Evolutionary conservation across 2,329 filamentous ascomycete species (phyloP), one percentile per base, ranked within the genome.

Genomic region (Zymoseptoria passerinii): DNA sequence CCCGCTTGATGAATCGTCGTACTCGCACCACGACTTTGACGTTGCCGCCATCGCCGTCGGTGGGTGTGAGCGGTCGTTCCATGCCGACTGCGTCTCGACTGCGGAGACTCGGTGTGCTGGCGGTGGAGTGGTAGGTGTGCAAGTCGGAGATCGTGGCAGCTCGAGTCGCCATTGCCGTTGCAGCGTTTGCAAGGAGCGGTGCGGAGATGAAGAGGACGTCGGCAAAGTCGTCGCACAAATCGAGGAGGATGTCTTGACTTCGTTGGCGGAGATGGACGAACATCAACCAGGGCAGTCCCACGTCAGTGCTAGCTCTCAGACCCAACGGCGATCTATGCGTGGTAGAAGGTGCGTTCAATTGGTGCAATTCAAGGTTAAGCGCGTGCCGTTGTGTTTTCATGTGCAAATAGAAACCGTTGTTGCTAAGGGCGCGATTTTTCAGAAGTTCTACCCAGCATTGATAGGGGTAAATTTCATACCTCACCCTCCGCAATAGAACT

Each of bases 21-120:
- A 77, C 77, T 55, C 77, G 70, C 61, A 80, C 77, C 10, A 80
- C 77, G 54, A 80, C 77, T 69, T 80, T 80, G 67, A 80, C 77
- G 63, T 79, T 79, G 57, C 76, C 77, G 8, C 73, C 72, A 51
- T 77, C 77, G 57, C 72, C 71, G 23, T 72, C 67, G 53, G 67
- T 66, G 27, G 73, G 69, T 52, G 69, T 69, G 18, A 61, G 60
- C 13, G 68, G 69, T 18, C 68, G 59, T 51, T 66, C 65, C 66
- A 72, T 62, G 61, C 63, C 51, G 9, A 28, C 8, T 66, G 65
- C 67, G 70, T 71, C 61, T 52, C 72, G 66, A 27, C 75, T 75
- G 62, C 77, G 73, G 66, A 79, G 66, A 55, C 75, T 77, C 53
- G 75, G 75, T 57, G 75, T 70, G 55, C 75, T 78, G 20, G 77